Percentiles rank a stretch among this genome's conserved stretches.
phyloP scores from a whole-genome alignment of 805 yeast species.

The Kluyveromyces starmeri region DNA sequence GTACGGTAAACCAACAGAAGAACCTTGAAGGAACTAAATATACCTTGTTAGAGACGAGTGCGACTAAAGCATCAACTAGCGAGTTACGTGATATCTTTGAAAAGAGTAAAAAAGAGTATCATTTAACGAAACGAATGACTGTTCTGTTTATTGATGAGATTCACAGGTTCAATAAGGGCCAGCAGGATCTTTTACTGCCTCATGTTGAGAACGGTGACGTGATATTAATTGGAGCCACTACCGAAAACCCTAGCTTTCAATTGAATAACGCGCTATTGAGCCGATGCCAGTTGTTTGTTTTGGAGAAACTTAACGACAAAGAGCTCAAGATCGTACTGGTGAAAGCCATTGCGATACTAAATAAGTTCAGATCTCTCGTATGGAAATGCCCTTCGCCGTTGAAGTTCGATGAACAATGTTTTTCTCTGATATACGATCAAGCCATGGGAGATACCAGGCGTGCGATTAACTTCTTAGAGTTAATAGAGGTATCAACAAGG shows the following conservation, averaged over 20 bases:
- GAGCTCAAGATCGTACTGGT: conserved; percentile 47
- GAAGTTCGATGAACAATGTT: conserved; percentile 44
- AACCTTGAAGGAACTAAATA: conserved; percentile 17
- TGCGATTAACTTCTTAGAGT: conserved; percentile 72
- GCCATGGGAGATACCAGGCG: conserved; percentile 86
- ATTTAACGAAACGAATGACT: conserved; percentile 42
- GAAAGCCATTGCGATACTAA: conserved; percentile 51
- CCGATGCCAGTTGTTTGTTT: conserved; percentile 70
- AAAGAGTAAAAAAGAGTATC: conserved; percentile 28
- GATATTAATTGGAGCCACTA: conserved; percentile 89
- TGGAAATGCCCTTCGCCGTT: conserved; percentile 33
- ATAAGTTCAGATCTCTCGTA: conserved; percentile 49
- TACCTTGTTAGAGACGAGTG: conserved; percentile 72
- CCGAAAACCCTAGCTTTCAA: conserved; percentile 86
- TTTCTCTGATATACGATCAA: conserved; percentile 60
- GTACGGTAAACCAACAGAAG: conserved; percentile 14
- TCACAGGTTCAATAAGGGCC: conserved; percentile 76
- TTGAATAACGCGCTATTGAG: conserved; percentile 76
- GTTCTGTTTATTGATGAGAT: conserved; percentile 87
- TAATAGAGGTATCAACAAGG: conserved; percentile 67
- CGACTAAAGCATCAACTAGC: conserved; percentile 49
- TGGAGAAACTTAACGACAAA: conserved; percentile 40
- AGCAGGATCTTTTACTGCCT: conserved; percentile 82
- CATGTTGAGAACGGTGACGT: conserved; percentile 78
- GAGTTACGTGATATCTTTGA: conserved; percentile 60